Percentiles rank a stretch among this genome's conserved stretches.
These are phyloP conservation scores for Leccinum pachyderme DNA, from an alignment of 1,284 basidiomycete genomes.

Conservation along the genomic window DNA sequence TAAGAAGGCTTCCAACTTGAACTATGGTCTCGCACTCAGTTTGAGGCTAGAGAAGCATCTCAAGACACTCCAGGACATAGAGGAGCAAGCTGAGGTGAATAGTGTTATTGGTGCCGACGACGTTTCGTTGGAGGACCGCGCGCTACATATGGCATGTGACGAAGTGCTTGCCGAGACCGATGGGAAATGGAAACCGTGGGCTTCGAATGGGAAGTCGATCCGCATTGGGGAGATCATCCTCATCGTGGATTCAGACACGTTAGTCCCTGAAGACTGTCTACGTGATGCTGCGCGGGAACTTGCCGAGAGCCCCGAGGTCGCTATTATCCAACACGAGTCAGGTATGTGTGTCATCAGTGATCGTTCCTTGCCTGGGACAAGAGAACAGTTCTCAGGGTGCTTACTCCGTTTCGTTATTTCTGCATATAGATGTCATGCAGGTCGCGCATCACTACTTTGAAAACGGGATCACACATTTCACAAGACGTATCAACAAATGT, in stretches of 20 bases:
- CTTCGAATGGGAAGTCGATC: conserved; percentile 54
- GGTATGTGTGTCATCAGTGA: conserved; percentile 34
- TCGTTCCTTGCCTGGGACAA: background rate
- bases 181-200: conserved; percentile 65
- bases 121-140: conserved; percentile 62
- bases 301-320: conserved; percentile 61
- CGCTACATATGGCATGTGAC: conserved; percentile 64
- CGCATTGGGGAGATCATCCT: conserved; percentile 67
- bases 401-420: background rate
- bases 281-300: conserved; percentile 82
- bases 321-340: conserved; percentile 82
- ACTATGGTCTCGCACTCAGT: conserved; percentile 76
- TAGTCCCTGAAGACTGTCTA: conserved; percentile 84
- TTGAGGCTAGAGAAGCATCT: conserved; percentile 62
- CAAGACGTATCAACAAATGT: conserved; percentile 71
- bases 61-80: conserved; percentile 45
- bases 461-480: conserved; percentile 84
- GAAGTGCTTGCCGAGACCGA: conserved; percentile 61
- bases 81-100: conserved; percentile 36
- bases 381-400: background rate
- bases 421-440: conserved; percentile 69
- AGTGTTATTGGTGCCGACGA: conserved; percentile 11
- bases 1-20: conserved; percentile 90
- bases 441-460: conserved; percentile 86
- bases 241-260: conserved; percentile 78